These are phyloP conservation scores for Trichoderma koningii DNA, from an alignment of 2,329 filamentous ascomycete genomes.

Conservation along the genomic window DNA sequence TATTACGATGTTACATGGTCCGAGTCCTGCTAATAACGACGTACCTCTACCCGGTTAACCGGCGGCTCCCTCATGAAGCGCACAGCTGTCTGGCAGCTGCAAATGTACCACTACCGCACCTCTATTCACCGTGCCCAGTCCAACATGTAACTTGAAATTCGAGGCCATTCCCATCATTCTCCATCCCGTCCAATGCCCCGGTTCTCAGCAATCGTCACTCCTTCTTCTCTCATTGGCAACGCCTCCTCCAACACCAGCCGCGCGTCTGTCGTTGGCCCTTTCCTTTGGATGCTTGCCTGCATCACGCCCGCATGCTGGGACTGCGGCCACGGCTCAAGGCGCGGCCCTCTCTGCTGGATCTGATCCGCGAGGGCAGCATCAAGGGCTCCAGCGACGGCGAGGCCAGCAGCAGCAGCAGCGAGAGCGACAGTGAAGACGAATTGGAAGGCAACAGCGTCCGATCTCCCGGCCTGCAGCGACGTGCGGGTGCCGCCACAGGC, in stretches of 20 bases:
- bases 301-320: slow-evolving; percentile 50
- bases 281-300: slow-evolving; percentile 1
- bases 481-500: neutral
- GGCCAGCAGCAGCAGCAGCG: slow-evolving; percentile 4
- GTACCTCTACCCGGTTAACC: neutral
- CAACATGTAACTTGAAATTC: neutral
- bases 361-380: slow-evolving; percentile 45
- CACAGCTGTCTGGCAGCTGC: neutral
- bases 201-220: slow-evolving; percentile 1
- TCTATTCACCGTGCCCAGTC: neutral
- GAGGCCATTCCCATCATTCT: neutral
- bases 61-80: neutral
- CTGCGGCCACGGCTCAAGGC: slow-evolving; percentile 53
- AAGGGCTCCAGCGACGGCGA: slow-evolving; percentile 30
- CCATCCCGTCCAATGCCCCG: neutral
- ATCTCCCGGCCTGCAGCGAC: slow-evolving; percentile 2
- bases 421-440: slow-evolving; percentile 9
- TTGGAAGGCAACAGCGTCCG: neutral
- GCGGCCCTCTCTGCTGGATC: slow-evolving; percentile 56
- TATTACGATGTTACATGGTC: neutral
- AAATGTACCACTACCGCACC: neutral
- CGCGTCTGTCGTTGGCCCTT: neutral
- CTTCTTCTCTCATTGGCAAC: neutral
- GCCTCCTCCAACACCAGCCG: neutral
- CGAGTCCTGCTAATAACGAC: neutral